These are phyloP conservation scores for Salix purpurea DNA, from an alignment of 345 rosid species.

Conservation along the genomic window DNA sequence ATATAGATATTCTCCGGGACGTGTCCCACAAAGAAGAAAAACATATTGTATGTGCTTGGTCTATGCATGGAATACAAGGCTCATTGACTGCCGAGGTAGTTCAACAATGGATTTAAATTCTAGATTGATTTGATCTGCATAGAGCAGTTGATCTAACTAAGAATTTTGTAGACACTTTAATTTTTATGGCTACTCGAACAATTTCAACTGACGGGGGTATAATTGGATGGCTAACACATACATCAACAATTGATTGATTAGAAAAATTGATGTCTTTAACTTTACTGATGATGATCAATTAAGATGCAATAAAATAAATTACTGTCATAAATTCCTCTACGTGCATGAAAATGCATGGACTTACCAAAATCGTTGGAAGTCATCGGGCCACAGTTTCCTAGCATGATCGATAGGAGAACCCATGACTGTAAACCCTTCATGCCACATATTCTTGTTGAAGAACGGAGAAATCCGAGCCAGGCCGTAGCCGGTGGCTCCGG, in stretches of 20 bases:
- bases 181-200: background rate
- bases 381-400: conserved; percentile 64
- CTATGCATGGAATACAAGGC: too few relatives aligned
- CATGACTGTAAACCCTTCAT: conserved; percentile 81
- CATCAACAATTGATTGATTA: background rate
- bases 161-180: background rate
- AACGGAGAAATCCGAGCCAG: conserved; percentile 62
- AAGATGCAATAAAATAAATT: background rate
- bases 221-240: background rate
- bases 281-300: background rate
- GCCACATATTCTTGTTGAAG: conserved; percentile 77
- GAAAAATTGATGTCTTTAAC: background rate
- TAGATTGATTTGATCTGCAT: background rate
- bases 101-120: background rate
- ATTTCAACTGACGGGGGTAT: background rate
- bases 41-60: background rate
- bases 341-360: conserved; percentile 37
- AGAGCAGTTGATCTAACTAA: background rate
- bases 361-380: conserved; percentile 57
- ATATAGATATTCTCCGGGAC: background rate
- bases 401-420: conserved; percentile 67
- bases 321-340: conserved; percentile 2
- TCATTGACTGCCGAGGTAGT: too few relatives aligned
- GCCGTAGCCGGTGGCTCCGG: conserved; percentile 65
- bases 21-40: background rate